Evolutionary conservation across 2,329 filamentous ascomycete genomes (phyloP).

Genomic region (Plenodomus biglobosus): DNA sequence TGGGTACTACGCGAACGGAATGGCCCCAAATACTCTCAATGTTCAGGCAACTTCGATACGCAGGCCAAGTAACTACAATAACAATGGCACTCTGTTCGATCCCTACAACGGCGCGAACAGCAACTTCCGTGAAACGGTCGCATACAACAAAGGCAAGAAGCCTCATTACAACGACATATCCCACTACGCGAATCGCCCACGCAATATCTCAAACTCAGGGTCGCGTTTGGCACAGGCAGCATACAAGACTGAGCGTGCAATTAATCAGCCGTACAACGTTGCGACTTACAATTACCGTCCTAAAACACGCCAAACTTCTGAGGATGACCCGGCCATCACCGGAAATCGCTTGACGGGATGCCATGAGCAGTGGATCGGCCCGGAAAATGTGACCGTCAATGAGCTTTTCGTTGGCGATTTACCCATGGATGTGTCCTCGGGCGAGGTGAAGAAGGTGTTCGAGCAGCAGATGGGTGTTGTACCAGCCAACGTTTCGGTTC

Average conservation of each 20-base stretch:
- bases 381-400: constrained; percentile 28
- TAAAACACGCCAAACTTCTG: constrained; percentile 1
- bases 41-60: constrained; percentile 5
- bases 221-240: constrained; percentile 13
- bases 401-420: constrained; percentile 32
- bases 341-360: constrained; percentile 28
- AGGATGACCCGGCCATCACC: constrained; percentile 21
- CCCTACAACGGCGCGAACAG: constrained; percentile 28
- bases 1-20: constrained; percentile 13
- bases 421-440: constrained; percentile 13
- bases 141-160: constrained; percentile 16
- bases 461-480: constrained; percentile 10
- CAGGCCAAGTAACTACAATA: constrained; percentile 1
- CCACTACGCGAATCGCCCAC: constrained; percentile 14
- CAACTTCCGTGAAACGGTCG: constrained; percentile 21
- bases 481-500: constrained; percentile 8
- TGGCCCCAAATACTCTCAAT: constrained; percentile 12
- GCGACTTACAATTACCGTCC: constrained; percentile 3
- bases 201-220: constrained; percentile 23
- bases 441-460: constrained; percentile 24
- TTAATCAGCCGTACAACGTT: constrained; percentile 2
- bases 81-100: constrained; percentile 23
- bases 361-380: constrained; percentile 33
- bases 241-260: constrained; percentile 9
- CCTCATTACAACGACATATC: constrained; percentile 12